Percentiles rank a stretch among this genome's conserved stretches.
Conservation (phyloP, 257 asterid species). For the Vinca minor region DNA sequence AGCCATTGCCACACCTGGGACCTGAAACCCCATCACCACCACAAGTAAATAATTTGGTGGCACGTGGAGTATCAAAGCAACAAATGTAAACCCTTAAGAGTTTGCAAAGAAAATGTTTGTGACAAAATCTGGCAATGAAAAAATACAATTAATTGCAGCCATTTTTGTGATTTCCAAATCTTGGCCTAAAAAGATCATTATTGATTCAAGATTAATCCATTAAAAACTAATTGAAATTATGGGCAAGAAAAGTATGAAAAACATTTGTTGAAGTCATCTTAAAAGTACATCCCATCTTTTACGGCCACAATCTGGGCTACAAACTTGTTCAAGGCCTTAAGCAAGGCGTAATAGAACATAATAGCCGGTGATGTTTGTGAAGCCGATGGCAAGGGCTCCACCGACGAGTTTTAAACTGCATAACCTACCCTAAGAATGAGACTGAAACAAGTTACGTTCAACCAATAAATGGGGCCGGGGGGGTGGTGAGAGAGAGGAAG, state of each 20-base stretch:
- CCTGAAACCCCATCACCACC: constrained; percentile 50
- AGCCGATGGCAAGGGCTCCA: constrained; percentile 79
- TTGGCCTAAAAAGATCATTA: constrained; percentile 74
- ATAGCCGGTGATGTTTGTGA: constrained; percentile 83
- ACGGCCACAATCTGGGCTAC: constrained; percentile 77
- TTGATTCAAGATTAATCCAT: constrained; percentile 64
- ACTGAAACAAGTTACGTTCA: constrained; percentile 87
- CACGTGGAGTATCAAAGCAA: constrained; percentile 62
- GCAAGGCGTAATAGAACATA: constrained; percentile 74
- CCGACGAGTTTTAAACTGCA: constrained; percentile 84
- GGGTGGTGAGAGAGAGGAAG: no score
- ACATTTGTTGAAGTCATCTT: constrained; percentile 61
- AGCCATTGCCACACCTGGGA: constrained; percentile 82
- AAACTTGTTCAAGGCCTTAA: constrained; percentile 81
- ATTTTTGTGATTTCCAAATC: constrained; percentile 54
- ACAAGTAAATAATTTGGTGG: constrained; percentile 61
- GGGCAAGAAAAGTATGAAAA: constrained; percentile 53
- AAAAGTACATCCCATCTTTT: constrained; percentile 61
- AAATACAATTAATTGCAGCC: constrained; percentile 64
- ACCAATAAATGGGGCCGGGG: no score
- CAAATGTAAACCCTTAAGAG: constrained; percentile 56
- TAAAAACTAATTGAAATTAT: constrained; percentile 52
- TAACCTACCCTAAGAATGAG: constrained; percentile 58
- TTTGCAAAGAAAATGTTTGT: constrained; percentile 67
- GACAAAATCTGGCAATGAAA: constrained; percentile 67